phyloP scores from a whole-genome alignment of 2,329 filamentous ascomycete species.

The Coniochaeta sp. region DNA sequence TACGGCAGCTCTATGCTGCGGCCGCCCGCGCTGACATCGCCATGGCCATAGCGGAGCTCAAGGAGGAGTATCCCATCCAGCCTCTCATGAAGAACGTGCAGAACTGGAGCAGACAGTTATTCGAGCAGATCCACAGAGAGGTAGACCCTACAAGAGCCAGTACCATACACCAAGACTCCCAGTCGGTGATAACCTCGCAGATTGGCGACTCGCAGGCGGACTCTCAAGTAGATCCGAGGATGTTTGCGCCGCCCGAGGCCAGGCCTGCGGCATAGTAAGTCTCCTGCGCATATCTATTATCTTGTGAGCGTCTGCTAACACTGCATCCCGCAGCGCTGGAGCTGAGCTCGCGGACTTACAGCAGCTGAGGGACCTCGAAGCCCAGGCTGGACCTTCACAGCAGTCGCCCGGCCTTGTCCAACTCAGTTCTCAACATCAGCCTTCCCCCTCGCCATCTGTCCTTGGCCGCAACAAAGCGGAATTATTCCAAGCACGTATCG shows the following conservation, averaged over 20 bases:
- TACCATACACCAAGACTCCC: neutral
- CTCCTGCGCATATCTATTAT: neutral
- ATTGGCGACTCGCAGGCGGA: conserved; percentile 2
- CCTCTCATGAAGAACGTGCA: neutral
- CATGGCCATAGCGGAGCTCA: neutral
- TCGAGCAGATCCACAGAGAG: neutral
- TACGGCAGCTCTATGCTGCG: neutral
- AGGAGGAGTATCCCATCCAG: neutral
- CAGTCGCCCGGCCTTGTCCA: neutral
- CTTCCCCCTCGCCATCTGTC: neutral
- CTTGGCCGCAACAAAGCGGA: neutral
- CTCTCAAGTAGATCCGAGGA: conserved; percentile 1
- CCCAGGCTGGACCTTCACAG: neutral
- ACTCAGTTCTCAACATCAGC: neutral
- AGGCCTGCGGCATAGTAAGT: neutral
- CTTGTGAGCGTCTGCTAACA: neutral
- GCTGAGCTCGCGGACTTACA: neutral
- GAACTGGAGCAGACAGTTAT: neutral
- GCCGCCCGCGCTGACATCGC: neutral
- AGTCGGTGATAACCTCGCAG: neutral
- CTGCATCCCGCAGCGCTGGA: neutral
- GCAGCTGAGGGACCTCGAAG: neutral
- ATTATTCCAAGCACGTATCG: neutral
- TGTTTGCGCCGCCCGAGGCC: neutral
- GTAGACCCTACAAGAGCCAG: neutral